These are phyloP conservation scores for Spinellus fusiger DNA, from an alignment of 192 early-diverging fungal genomes.

Conservation along the genomic window DNA sequence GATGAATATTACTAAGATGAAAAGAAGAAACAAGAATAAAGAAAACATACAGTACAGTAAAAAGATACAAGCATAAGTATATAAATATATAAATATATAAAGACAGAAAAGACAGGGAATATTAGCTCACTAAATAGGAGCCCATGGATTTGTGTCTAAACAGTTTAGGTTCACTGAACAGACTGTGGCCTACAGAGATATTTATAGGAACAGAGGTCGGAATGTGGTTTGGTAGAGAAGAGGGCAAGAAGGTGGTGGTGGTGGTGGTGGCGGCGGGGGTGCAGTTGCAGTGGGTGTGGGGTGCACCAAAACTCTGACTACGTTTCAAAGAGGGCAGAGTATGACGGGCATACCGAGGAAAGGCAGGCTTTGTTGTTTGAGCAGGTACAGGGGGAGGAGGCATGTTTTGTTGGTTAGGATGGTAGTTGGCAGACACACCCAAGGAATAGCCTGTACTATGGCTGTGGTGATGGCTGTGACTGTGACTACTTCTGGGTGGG, in stretches of 20 bases:
- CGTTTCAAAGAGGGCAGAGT: neutral
- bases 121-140: neutral
- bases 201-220: too few species aligned
- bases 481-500: too few species aligned
- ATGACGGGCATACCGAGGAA: constrained; percentile 4
- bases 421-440: neutral
- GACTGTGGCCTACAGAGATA: neutral
- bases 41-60: too few species aligned
- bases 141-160: neutral
- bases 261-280: too few species aligned
- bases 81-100: neutral
- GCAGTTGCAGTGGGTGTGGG: neutral
- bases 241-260: too few species aligned
- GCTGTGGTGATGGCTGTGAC: neutral
- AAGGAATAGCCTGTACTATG: neutral
- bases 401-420: constrained; percentile 4
- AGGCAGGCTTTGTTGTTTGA: constrained; percentile 12
- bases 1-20: too few species aligned
- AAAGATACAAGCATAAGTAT: neutral
- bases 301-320: constrained; percentile 2
- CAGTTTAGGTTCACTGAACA: neutral
- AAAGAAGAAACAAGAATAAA: too few species aligned
- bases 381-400: constrained; percentile 12
- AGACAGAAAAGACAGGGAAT: neutral
- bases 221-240: too few species aligned